These are phyloP conservation scores for Oenanthe javanica DNA, from an alignment of 140 eudicot species.

Conservation along the genomic window DNA sequence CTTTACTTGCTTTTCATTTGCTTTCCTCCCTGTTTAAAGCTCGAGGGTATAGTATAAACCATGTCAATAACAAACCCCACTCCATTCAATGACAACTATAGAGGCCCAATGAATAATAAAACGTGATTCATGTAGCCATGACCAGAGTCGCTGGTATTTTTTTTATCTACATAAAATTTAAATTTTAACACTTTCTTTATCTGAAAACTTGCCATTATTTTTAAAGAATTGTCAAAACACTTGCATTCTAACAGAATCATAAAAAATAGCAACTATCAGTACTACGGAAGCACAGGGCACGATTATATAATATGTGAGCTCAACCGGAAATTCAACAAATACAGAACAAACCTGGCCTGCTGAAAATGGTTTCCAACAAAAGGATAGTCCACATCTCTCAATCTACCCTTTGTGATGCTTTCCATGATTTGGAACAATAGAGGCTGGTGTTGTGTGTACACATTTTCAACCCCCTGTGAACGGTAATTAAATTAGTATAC, in stretches of 20 bases:
- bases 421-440: slow-evolving; percentile 88
- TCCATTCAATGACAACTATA: neutral
- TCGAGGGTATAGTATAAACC: neutral
- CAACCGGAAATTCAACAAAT: neutral
- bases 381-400: slow-evolving; percentile 95
- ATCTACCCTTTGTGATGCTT: slow-evolving; percentile 84
- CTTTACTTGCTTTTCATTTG: neutral
- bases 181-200: neutral
- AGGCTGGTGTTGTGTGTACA: slow-evolving; percentile 98
- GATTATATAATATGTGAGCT: neutral
- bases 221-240: neutral
- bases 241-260: neutral
- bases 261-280: neutral
- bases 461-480: slow-evolving; percentile 92
- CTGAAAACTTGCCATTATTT: neutral
- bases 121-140: neutral
- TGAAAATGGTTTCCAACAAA: slow-evolving; percentile 91
- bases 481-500: neutral
- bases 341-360: slow-evolving; percentile 68
- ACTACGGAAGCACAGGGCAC: neutral
- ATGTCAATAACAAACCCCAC: neutral
- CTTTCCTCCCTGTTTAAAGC: neutral
- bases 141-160: neutral
- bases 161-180: neutral
- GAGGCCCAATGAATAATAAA: neutral